Evolutionary conservation across 2,329 filamentous ascomycete genomes (phyloP).

Genomic region (Paradendryphiella salina): DNA sequence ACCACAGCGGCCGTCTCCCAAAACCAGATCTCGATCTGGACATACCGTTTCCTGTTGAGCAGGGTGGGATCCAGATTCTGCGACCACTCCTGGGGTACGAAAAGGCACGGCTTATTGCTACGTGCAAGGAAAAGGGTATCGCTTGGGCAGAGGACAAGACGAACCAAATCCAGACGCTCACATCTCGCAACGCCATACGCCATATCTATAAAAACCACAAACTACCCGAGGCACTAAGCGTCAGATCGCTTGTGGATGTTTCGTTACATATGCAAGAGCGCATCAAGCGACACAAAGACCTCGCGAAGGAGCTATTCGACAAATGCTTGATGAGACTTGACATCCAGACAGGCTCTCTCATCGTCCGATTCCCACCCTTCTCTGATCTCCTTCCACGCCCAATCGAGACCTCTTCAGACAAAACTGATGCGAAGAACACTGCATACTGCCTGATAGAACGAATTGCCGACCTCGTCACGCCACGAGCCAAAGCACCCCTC

Average conservation of each 20-base stretch:
- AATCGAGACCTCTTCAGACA: conserved; percentile 21
- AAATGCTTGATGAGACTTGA: conserved; percentile 52
- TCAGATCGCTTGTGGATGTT: conserved; percentile 57
- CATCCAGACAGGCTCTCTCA: conserved; percentile 41
- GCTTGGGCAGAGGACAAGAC: conserved; percentile 84
- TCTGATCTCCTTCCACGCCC: conserved; percentile 22
- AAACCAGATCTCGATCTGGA: conserved; percentile 13
- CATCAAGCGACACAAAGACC: conserved; percentile 55
- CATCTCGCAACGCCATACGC: conserved; percentile 78
- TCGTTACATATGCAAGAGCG: conserved; percentile 55
- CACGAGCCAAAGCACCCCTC: conserved; percentile 50
- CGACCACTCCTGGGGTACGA: conserved; percentile 71
- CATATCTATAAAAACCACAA: conserved; percentile 61
- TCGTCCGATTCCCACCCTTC: conserved; percentile 35
- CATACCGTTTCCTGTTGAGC: conserved; percentile 54
- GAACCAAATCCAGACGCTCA: conserved; percentile 76
- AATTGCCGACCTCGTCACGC: conserved; percentile 55
- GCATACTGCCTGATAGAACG: conserved; percentile 54
- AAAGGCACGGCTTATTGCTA: conserved; percentile 74
- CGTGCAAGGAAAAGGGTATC: conserved; percentile 69
- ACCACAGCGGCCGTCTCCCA: conserved; percentile 47
- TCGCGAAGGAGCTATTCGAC: conserved; percentile 61
- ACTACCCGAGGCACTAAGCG: conserved; percentile 72
- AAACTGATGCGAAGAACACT: conserved; percentile 27
- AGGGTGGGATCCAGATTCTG: conserved; percentile 67